A percentile compares a stretch with the other conserved stretches of the same genome.
phyloP scores from a whole-genome alignment of 1,284 basidiomycete species.

The Puccinia horiana region DNA sequence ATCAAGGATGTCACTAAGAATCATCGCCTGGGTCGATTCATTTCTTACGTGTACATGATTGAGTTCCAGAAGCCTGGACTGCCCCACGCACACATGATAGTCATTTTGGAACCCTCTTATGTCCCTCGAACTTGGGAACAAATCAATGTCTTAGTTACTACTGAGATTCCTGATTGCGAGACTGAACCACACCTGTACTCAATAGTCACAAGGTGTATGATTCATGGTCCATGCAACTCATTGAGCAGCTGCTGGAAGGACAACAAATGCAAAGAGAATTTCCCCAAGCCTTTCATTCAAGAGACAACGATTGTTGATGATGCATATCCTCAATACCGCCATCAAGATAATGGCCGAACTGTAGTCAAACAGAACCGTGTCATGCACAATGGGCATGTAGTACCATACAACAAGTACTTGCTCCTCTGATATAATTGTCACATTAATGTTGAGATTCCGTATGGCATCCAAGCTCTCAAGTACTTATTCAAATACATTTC shows the following conservation, averaged over 20 bases:
- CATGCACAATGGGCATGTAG: slow-evolving; percentile 59
- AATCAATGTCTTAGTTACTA: slow-evolving; percentile 61
- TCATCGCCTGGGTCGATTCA: slow-evolving; percentile 58
- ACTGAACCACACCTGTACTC: slow-evolving; percentile 41
- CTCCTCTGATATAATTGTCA: slow-evolving; percentile 61
- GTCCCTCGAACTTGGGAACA: slow-evolving; percentile 58
- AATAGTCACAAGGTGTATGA: slow-evolving; percentile 59
- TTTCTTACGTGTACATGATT: slow-evolving; percentile 62
- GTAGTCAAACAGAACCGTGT: neutral
- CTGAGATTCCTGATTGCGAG: slow-evolving; percentile 61
- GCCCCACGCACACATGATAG: slow-evolving; percentile 63
- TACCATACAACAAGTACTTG: slow-evolving; percentile 60
- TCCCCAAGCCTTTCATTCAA: slow-evolving; percentile 60
- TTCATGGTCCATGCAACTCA: slow-evolving; percentile 63
- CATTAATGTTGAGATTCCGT: slow-evolving; percentile 62
- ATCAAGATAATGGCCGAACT: neutral
- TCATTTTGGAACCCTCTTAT: slow-evolving; percentile 59
- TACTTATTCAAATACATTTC: slow-evolving; percentile 64
- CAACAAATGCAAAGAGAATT: slow-evolving; percentile 61
- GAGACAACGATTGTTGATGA: slow-evolving; percentile 59
- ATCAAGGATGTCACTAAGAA: slow-evolving; percentile 60
- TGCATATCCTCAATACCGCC: slow-evolving; percentile 56
- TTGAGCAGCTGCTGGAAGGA: slow-evolving; percentile 60
- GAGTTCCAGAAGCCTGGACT: slow-evolving; percentile 65
- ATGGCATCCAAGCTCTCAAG: slow-evolving; percentile 59